Base-by-base conservation (phyloP, 2,329 filamentous ascomycete genomes). In the Nemania sp. region DNA sequence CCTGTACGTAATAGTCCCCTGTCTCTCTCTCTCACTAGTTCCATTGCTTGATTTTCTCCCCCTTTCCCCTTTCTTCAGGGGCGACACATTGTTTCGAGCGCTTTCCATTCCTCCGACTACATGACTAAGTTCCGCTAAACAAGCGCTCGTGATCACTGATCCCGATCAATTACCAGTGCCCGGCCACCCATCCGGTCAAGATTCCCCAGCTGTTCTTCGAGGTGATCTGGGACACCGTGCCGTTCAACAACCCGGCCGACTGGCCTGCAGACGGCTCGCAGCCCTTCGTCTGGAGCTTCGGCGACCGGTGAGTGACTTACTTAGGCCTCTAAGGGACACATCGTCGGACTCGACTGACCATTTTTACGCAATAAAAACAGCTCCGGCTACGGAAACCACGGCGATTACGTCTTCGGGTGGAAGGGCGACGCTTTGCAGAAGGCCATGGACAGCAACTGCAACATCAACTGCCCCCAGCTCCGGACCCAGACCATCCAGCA, bases 121-220 rank as follows among this genome's bases (percentile, higher is more conserved):
- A 29, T 29, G 3, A 29, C 25, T 29, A 29, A 7, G 25, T 29
- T 29, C 25, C 25, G 25, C 7, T 7, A 29, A 29, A 29, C 7
- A 29, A 3, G 25, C 3, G 25, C 25, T 3, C 25, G 25, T 7
- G 7, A 29, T 3, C 4, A 29, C 25, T 29, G 7, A 29, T 7
- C 25, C 25, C 25, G 7, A 29, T 3, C 25, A 3, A 29, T 29
- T 7, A 29, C 25, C 15, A 60, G 58, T 86, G 83, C 66, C 83
- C 83, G 7, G 66, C 68, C 11, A 75, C 75, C 1, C 81, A 84
- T 65, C 83, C 83, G 0, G 78, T 80, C 11, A 83, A 82, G 60
- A 74, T 86, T 7, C 78, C 85, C 18, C 85, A 84, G 25, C 76
- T 88, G 59, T 87, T 88, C 76, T 84, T 79, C 67, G 85, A 87